Base-by-base conservation (phyloP, 495 filamentous ascomycete species). In the Pyrenula aspistea region DNA sequence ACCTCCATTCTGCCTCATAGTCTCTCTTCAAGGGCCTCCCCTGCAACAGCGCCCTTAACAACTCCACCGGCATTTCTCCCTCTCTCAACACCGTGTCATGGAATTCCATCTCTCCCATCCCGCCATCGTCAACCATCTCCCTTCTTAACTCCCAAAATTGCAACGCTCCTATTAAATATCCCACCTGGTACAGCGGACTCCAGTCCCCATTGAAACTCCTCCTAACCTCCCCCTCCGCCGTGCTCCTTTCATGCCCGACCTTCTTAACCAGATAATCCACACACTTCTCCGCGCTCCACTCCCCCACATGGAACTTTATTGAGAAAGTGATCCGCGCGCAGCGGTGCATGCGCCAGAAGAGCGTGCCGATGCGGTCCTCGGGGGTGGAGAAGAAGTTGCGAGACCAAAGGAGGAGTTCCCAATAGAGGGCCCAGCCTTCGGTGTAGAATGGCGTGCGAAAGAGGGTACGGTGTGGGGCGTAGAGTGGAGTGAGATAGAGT, bases 391-490 rank as follows among this genome's bases (percentile, higher is more conserved):
- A 42, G 31, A 42, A 42, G 31, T 4, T 65, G 65, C 53, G 68
- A 63, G 60, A 76, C 73, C 65, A 77, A 52, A 73, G 68, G 53
- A 72, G 63, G 66, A 78, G 71, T 63, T 80, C 77, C 76, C 74
- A 78, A 59, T 81, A 80, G 47, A 79, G 63, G 2, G 74, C 70
- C 77, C 76, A 79, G 42, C 77, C 77, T 65, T 81, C 77, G 22
- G 77, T 71, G 66, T 66, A 78, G 59, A 80, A 81, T 1, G 75
- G 76, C 0, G 75, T 81, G 50, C 68, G 65, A 59, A 79, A 79
- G 1, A 78, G 55, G 20, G 60, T 57, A 12, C 76, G 72, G 61
- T 81, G 75, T 2, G 74, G 68, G 53, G 59, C 65, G 55, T 70
- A 61, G 11, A 76, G 70, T 11, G 66, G 66, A 20, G 68, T 69